phyloP scores from a whole-genome alignment of 352 stramenopile species.

The Pythium diclinum region DNA sequence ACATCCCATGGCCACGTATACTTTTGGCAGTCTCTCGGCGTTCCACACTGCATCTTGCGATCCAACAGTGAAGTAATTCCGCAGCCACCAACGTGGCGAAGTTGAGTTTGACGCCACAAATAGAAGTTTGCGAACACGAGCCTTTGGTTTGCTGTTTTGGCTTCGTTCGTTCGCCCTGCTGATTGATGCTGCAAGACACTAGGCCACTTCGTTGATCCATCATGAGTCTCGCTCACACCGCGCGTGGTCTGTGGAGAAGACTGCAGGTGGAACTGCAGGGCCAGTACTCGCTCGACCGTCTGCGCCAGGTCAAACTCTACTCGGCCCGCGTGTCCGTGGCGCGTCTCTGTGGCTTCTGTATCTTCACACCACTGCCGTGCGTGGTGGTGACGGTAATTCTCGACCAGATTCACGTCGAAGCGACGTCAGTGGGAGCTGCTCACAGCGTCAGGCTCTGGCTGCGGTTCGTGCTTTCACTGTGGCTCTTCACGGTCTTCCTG shows the following conservation, averaged over 20 bases:
- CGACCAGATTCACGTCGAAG: background rate
- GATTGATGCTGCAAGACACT: too few relatives aligned
- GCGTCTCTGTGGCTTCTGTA: background rate
- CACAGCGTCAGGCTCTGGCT: constrained; percentile 12
- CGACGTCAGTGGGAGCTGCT: background rate
- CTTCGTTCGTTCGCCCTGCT: too few relatives aligned
- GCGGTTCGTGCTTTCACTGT: background rate
- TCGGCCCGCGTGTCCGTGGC: background rate
- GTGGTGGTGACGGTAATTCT: background rate
- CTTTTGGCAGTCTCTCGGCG: too few relatives aligned
- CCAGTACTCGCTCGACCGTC: constrained; percentile 1
- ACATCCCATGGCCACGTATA: too few relatives aligned
- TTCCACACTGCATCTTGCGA: too few relatives aligned
- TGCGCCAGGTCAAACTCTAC: background rate
- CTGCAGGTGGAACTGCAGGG: background rate
- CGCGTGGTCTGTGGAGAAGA: background rate
- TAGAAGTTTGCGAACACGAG: too few relatives aligned
- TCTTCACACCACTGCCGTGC: background rate
- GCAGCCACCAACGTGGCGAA: too few relatives aligned
- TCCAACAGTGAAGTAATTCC: too few relatives aligned
- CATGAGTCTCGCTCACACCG: background rate
- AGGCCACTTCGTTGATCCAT: too few relatives aligned
- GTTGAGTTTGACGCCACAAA: too few relatives aligned
- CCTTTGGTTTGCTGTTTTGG: too few relatives aligned
- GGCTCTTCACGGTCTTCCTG: constrained; percentile 1